These are phyloP conservation scores for Neonectria magnoliae DNA, from an alignment of 2,329 filamentous ascomycete species.

Conservation along the genomic window DNA sequence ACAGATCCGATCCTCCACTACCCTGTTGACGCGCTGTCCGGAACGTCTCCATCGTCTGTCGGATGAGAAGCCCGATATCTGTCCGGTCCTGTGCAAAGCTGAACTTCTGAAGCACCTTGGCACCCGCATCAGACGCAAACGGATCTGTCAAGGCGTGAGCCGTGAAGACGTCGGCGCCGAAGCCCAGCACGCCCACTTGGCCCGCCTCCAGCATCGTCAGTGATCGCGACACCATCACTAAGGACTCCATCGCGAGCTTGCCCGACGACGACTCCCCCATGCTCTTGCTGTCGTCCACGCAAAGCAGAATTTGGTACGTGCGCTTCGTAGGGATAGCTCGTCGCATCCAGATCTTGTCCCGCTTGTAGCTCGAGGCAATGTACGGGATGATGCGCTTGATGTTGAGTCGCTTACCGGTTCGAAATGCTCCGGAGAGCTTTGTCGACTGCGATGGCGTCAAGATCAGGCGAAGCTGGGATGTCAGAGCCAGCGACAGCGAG, in stretches of 20 bases:
- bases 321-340: slow-evolving; percentile 91
- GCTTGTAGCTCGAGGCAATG: slow-evolving; percentile 97
- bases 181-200: slow-evolving; percentile 90
- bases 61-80: slow-evolving; percentile 82
- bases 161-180: slow-evolving; percentile 84
- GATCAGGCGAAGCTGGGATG: slow-evolving; percentile 94
- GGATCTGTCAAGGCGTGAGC: slow-evolving; percentile 87
- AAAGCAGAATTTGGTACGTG: slow-evolving; percentile 95
- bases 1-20: slow-evolving; percentile 74
- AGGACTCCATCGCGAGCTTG: slow-evolving; percentile 88
- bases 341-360: slow-evolving; percentile 99
- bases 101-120: slow-evolving; percentile 85
- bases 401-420: slow-evolving; percentile 97
- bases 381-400: slow-evolving; percentile 99
- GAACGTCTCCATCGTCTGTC: slow-evolving; percentile 83
- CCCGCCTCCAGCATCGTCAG: slow-evolving; percentile 94
- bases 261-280: slow-evolving; percentile 87
- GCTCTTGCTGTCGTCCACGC: slow-evolving; percentile 92
- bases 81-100: slow-evolving; percentile 87
- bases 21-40: slow-evolving; percentile 75
- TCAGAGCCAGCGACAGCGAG: slow-evolving; percentile 85
- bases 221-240: slow-evolving; percentile 88
- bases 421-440: slow-evolving; percentile 95
- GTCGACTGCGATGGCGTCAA: slow-evolving; percentile 94
- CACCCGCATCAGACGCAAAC: slow-evolving; percentile 80